A percentile compares a stretch with the other conserved stretches of the same genome.
Evolutionary conservation across 2,329 filamentous ascomycete genomes (phyloP).

Genomic region (Allantophomopsis cytisporea): DNA sequence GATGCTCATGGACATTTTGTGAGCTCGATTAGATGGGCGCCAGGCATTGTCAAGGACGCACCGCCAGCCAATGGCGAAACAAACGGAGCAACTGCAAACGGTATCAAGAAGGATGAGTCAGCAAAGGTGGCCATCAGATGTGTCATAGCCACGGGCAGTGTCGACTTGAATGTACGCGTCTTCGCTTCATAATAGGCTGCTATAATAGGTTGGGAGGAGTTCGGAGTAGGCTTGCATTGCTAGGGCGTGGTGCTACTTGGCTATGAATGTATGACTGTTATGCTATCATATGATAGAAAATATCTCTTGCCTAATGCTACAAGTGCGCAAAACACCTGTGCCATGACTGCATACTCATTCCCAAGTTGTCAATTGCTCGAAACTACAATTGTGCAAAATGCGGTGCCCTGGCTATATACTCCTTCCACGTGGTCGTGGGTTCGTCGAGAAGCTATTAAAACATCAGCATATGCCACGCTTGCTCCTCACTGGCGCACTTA

Average conservation of each 20-base stretch:
- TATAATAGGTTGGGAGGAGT: too few relatives aligned
- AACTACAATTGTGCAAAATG: slow-evolving; percentile 13
- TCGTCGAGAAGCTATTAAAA: slow-evolving; percentile 26
- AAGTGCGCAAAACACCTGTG: too few relatives aligned
- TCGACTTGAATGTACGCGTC: slow-evolving; percentile 67
- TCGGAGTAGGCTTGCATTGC: too few relatives aligned
- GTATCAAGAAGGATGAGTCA: slow-evolving; percentile 25
- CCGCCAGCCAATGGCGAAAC: slow-evolving; percentile 26
- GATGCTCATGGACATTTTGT: slow-evolving; percentile 78
- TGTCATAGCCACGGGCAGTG: slow-evolving; percentile 76
- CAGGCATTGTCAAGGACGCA: slow-evolving; percentile 52
- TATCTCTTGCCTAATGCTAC: too few relatives aligned
- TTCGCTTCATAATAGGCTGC: slow-evolving; percentile 39
- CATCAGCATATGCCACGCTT: slow-evolving; percentile 37
- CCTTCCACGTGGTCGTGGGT: slow-evolving; percentile 26
- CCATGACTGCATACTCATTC: too few relatives aligned
- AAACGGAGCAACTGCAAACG: slow-evolving; percentile 33
- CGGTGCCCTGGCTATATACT: slow-evolving; percentile 20
- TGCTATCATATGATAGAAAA: too few relatives aligned
- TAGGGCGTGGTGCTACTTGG: too few relatives aligned
- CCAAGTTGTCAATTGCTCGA: too few relatives aligned
- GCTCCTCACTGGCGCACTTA: slow-evolving; percentile 5
- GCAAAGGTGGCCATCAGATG: slow-evolving; percentile 58
- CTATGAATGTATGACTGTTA: too few relatives aligned
- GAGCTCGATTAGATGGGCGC: slow-evolving; percentile 79